Evolutionary conservation across 2,329 filamentous ascomycete species (phyloP), one percentile per base, ranked within the genome.

Genomic region (Aspergillus chevalieri): DNA sequence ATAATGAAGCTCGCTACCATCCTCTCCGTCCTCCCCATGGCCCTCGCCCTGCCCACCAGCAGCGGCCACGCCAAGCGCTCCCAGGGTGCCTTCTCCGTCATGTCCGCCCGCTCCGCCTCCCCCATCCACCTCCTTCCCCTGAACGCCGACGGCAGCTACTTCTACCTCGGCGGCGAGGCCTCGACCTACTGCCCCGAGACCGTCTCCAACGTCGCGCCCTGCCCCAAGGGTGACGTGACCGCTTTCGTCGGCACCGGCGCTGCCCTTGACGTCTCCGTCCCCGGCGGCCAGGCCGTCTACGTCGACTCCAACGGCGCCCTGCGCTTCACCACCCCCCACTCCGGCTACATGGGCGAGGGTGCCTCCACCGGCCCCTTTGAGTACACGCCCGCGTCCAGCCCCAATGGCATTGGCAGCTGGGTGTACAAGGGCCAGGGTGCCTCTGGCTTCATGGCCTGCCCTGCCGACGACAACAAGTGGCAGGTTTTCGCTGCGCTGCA

Each of bases 211-310:
- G 41, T 43, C 22, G 41, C 19, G 6, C 41, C 41, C 41, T 79
- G 77, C 61, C 76, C 76, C 14, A 57, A 71, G 0, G 77, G 76
- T 15, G 75, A 73, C 50, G 54, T 62, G 22, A 80, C 78, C 6
- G 34, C 17, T 38, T 38, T 38, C 34, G 12, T 15, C 17, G 34
- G 34, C 17, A 38, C n/a, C 17, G 34, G 34, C 17, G 34, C 34
- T 38, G 34, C 34, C 4, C 17, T 38, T 7, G 34, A 70, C 30
- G 76, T 80, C 28, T 61, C 74, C 26, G 83, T 85, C 4, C 82
- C 83, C 4, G 83, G 83, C 24, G 83, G 84, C 22, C 83, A 87
- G 58, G 67, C 74, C 50, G 73, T 84, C 57, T 86, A 81, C 64
- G 73, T 86, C 49, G 70, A 67, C 3, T 70, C 76, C 3, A 65